These are phyloP conservation scores for Chloris gayana DNA, from an alignment of 176 grass and related monocot species.

Conservation along the genomic window DNA sequence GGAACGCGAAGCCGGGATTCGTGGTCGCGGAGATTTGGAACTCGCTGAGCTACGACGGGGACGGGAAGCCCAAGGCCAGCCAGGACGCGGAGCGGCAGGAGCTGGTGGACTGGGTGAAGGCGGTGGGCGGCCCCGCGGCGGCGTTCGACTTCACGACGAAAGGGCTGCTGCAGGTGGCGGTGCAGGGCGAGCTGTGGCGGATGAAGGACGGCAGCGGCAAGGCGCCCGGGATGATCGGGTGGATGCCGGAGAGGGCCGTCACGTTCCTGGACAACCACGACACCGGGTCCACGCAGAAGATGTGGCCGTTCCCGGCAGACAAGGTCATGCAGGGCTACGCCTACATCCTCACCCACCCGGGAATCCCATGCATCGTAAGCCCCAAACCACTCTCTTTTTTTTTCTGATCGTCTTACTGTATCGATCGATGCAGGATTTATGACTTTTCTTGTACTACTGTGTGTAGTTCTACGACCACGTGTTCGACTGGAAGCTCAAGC, in stretches of 20 bases:
- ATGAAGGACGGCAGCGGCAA: slow-evolving; percentile 66
- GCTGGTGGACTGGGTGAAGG: slow-evolving; percentile 66
- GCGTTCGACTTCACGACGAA: slow-evolving; percentile 95
- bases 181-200: slow-evolving; percentile 77
- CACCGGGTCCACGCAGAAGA: slow-evolving; percentile 76
- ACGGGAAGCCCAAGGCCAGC: slow-evolving; percentile 62
- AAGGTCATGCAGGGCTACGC: slow-evolving; percentile 89
- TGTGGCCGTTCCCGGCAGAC: slow-evolving; percentile 62
- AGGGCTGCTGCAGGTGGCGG: slow-evolving; percentile 64
- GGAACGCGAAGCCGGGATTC: slow-evolving; percentile 49
- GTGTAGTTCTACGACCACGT: slow-evolving; percentile 81
- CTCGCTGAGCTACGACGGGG: slow-evolving; percentile 56
- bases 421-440: neutral
- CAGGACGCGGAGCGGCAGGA: slow-evolving; percentile 70
- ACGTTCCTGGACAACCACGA: slow-evolving; percentile 95
- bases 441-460: neutral
- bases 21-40: slow-evolving; percentile 88
- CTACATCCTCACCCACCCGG: slow-evolving; percentile 85
- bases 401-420: too few species aligned
- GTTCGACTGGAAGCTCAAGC: slow-evolving; percentile 76
- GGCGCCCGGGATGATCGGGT: slow-evolving; percentile 72
- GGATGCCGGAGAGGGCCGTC: slow-evolving; percentile 79
- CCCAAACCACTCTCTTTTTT: neutral
- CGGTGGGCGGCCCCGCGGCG: slow-evolving; percentile 56
- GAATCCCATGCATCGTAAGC: slow-evolving; percentile 79